Evolutionary conservation across 345 rosid species (phyloP).

Genomic region (Crucihimalaya himalaica): DNA sequence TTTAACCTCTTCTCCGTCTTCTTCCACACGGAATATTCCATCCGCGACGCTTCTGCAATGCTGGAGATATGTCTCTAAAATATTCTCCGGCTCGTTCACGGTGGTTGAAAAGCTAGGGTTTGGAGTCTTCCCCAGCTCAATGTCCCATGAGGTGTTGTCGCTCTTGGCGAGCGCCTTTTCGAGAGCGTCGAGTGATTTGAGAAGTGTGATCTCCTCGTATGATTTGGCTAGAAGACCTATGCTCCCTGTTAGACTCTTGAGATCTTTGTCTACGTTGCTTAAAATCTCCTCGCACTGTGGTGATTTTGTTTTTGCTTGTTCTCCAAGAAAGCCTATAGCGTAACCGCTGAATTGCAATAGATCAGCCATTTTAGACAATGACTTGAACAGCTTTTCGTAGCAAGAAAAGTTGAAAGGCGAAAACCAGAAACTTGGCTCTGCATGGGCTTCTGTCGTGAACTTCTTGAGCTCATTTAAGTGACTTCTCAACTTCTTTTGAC

Average conservation of each 20-base stretch:
- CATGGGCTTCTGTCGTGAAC: conserved; percentile 70
- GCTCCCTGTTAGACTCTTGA: conserved; percentile 49
- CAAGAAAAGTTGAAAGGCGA: conserved; percentile 63
- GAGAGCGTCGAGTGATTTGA: conserved; percentile 51
- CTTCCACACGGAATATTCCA: conserved; percentile 32
- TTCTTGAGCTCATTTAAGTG: conserved; percentile 52
- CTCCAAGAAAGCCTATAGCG: conserved; percentile 49
- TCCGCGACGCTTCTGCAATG: conserved; percentile 54
- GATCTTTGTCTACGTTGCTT: conserved; percentile 50
- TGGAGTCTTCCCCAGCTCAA: conserved; percentile 59
- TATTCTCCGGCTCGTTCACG: conserved; percentile 42
- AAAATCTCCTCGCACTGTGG: conserved; percentile 42
- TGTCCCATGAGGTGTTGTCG: conserved; percentile 43
- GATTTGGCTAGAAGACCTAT: conserved; percentile 49
- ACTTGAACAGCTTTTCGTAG: conserved; percentile 57
- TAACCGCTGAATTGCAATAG: conserved; percentile 55
- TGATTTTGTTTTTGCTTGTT: conserved; percentile 44
- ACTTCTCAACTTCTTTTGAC: conserved; percentile 51
- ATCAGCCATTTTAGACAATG: conserved; percentile 65
- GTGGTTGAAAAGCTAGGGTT: conserved; percentile 30
- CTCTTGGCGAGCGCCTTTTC: conserved; percentile 51
- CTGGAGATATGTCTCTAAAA: conserved; percentile 50
- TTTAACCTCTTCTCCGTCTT: conserved; percentile 36
- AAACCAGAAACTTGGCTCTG: conserved; percentile 89
- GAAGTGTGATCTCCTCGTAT: conserved; percentile 51